Evolutionary conservation across 2,329 filamentous ascomycete genomes (phyloP).

Genomic region (Pezicula neosporulosa): DNA sequence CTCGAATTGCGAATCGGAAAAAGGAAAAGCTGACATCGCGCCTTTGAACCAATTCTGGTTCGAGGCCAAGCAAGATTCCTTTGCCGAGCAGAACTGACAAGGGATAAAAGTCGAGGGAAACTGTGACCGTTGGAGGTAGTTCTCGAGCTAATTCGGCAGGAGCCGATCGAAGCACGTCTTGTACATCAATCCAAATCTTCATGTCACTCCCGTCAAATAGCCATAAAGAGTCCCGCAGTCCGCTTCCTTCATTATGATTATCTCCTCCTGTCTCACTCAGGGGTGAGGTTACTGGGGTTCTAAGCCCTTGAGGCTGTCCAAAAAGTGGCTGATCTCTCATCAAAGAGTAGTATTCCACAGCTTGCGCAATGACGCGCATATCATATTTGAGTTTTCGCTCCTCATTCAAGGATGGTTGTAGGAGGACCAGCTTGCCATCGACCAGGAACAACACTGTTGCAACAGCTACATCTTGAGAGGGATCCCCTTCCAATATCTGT

Average conservation of each 20-base stretch:
- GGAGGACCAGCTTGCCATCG: constrained; percentile 89
- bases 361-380: constrained; percentile 94
- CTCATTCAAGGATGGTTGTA: constrained; percentile 82
- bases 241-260: constrained; percentile 20
- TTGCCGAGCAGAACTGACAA: constrained; percentile 84
- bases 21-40: constrained; percentile 89
- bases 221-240: constrained; percentile 84
- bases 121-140: constrained; percentile 68
- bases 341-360: constrained; percentile 91
- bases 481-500: constrained; percentile 86
- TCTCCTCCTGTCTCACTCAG: constrained; percentile 4
- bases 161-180: constrained; percentile 74
- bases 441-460: constrained; percentile 96
- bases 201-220: constrained; percentile 86
- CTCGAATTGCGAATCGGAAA: constrained; percentile 82
- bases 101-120: constrained; percentile 93
- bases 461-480: constrained; percentile 89
- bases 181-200: constrained; percentile 84
- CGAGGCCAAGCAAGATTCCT: constrained; percentile 84
- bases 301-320: constrained; percentile 9
- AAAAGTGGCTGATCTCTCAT: constrained; percentile 75
- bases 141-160: constrained; percentile 64
- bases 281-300: not conserved
- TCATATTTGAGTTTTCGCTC: constrained; percentile 91
- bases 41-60: constrained; percentile 89